Evolutionary conservation across 805 yeast species (phyloP).

Genomic region (Cyberlindnera mississippiensis): DNA sequence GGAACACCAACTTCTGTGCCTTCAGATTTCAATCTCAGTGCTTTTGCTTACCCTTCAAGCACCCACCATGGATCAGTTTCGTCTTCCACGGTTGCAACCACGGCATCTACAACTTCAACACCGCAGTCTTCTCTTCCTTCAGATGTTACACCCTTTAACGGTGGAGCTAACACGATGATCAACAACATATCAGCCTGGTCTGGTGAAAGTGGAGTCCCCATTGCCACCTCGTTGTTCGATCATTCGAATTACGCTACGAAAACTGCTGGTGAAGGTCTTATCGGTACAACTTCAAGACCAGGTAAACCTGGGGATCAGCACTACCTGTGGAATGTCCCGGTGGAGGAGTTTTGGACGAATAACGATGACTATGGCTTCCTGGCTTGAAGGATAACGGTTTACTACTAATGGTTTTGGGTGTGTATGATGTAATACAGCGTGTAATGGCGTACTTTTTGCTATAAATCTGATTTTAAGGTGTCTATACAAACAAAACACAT

Average conservation of each 20-base stretch:
- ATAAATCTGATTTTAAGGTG: no score
- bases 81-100: not conserved
- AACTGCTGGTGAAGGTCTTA: slow-evolving; percentile 5
- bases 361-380: slow-evolving; percentile 46
- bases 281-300: slow-evolving; percentile 1
- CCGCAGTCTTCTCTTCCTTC: slow-evolving; percentile 15
- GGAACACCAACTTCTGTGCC: slow-evolving; percentile 12
- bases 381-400: no score
- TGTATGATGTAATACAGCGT: no score
- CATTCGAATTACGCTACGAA: slow-evolving; percentile 17
- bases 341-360: slow-evolving; percentile 46
- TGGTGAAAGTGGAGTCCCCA: slow-evolving; percentile 37
- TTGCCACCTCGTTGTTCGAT: slow-evolving; percentile 24
- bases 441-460: no score
- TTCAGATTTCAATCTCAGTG: slow-evolving; percentile 16
- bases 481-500: no score
- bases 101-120: slow-evolving; percentile 16
- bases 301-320: slow-evolving; percentile 4
- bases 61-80: slow-evolving; percentile 9
- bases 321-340: slow-evolving; percentile 30
- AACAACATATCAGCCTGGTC: slow-evolving; percentile 61
- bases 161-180: slow-evolving; percentile 56
- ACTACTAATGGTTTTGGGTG: no score
- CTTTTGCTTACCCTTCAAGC: slow-evolving; percentile 19
- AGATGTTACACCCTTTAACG: slow-evolving; percentile 28